Conservation (phyloP, 2,329 filamentous ascomycete genomes). For the Mycosphaerella sp. region DNA sequence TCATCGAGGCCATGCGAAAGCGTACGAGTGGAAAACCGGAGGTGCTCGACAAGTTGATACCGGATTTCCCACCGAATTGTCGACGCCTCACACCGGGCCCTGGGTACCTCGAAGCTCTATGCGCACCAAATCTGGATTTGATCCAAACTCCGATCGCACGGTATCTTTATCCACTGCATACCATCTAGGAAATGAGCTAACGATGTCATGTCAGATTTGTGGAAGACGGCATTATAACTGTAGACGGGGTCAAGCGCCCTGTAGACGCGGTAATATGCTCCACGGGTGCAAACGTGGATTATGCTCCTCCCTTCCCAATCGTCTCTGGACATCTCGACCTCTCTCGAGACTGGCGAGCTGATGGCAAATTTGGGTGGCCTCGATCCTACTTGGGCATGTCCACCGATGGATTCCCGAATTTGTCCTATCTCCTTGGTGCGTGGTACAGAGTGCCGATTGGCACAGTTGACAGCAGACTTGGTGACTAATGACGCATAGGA, state of each 20-base stretch:
- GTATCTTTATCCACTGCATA: background rate
- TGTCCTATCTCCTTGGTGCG: slow-evolving; percentile 24
- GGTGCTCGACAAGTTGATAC: slow-evolving; percentile 38
- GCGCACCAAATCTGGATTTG: slow-evolving; percentile 42
- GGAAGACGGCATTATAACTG: slow-evolving; percentile 37
- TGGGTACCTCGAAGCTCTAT: slow-evolving; percentile 48
- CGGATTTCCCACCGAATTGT: slow-evolving; percentile 43
- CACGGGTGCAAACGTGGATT: slow-evolving; percentile 36
- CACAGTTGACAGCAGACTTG: background rate
- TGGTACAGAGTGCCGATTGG: background rate
- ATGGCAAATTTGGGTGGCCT: slow-evolving; percentile 34
- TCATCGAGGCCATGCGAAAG: slow-evolving; percentile 38
- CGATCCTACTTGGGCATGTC: slow-evolving; percentile 27
- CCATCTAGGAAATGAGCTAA: background rate
- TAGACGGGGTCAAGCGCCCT: slow-evolving; percentile 34
- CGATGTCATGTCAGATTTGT: slow-evolving; percentile 29
- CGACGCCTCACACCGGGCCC: slow-evolving; percentile 45
- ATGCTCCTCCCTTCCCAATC: slow-evolving; percentile 33
- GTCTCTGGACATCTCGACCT: slow-evolving; percentile 25
- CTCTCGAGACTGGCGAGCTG: slow-evolving; percentile 29
- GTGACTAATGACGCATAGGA: slow-evolving; percentile 9
- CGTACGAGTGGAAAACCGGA: slow-evolving; percentile 34
- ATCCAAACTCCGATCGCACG: slow-evolving; percentile 38
- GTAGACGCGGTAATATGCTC: slow-evolving; percentile 43
- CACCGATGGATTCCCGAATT: slow-evolving; percentile 25